Evolutionary conservation across 2,329 filamentous ascomycete genomes (phyloP).

Genomic region (Hypomyces perniciosus): DNA sequence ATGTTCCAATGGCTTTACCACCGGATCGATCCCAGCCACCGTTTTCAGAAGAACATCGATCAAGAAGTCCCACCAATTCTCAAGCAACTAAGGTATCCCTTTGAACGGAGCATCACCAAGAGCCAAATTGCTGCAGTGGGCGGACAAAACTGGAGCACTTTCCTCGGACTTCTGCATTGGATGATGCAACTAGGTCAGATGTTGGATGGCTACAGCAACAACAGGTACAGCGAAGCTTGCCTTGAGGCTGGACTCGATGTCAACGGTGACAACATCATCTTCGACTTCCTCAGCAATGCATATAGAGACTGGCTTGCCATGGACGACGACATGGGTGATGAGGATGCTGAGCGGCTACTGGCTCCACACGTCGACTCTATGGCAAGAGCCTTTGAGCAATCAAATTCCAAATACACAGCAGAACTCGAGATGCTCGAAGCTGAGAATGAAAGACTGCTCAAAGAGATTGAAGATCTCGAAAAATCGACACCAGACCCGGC

Average conservation of each 20-base stretch:
- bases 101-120: slow-evolving; percentile 92
- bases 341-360: slow-evolving; percentile 72
- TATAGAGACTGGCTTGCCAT: slow-evolving; percentile 93
- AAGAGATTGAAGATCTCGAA: slow-evolving; percentile 85
- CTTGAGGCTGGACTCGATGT: slow-evolving; percentile 84
- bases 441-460: slow-evolving; percentile 71
- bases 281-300: slow-evolving; percentile 81
- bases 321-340: slow-evolving; percentile 80
- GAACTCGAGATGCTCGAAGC: slow-evolving; percentile 82
- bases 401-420: slow-evolving; percentile 77
- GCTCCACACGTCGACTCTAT: slow-evolving; percentile 81
- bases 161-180: slow-evolving; percentile 92
- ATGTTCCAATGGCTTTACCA: slow-evolving; percentile 99
- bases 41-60: slow-evolving; percentile 91
- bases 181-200: slow-evolving; percentile 97
- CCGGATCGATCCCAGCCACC: slow-evolving; percentile 88
- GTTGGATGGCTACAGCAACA: slow-evolving; percentile 73
- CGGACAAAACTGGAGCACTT: slow-evolving; percentile 94
- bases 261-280: slow-evolving; percentile 85
- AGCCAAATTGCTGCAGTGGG: slow-evolving; percentile 92
- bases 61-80: slow-evolving; percentile 88
- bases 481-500: slow-evolving; percentile 79
- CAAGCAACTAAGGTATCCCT: slow-evolving; percentile 91
- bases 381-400: slow-evolving; percentile 78
- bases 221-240: slow-evolving; percentile 86